Percentiles rank a stretch among this genome's conserved stretches.
phyloP scores from a whole-genome alignment of 179 eudicot genomes.

The Spinacia oleracea region DNA sequence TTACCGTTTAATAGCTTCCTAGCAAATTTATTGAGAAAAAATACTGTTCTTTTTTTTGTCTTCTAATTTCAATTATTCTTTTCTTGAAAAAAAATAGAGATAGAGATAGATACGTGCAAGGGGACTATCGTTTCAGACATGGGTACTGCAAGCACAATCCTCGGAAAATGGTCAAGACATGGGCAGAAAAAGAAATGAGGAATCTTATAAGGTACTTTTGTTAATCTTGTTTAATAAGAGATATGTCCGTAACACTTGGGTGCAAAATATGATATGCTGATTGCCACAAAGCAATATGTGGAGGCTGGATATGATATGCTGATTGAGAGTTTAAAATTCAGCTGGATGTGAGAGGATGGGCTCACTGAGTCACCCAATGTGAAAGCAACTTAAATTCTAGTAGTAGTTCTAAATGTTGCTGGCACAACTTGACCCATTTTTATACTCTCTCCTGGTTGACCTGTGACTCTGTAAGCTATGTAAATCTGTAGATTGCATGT shows the following conservation, averaged over 20 bases:
- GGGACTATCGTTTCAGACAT: slow-evolving; percentile 90
- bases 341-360: not conserved
- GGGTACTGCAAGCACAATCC: slow-evolving; percentile 98
- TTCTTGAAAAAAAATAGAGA: slow-evolving; percentile 53
- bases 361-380: not conserved
- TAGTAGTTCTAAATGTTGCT: not conserved
- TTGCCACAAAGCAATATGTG: not conserved
- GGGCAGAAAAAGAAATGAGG: slow-evolving; percentile 99
- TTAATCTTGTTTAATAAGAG: not conserved
- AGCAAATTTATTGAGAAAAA: not conserved
- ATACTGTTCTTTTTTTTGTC: not conserved
- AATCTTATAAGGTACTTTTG: slow-evolving; percentile 77
- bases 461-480: not conserved
- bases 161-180: slow-evolving; percentile 94
- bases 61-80: not conserved
- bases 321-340: not conserved
- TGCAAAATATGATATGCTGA: not conserved
- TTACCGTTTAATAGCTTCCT: too few species aligned
- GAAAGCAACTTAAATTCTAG: not conserved
- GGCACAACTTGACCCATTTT: not conserved
- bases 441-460: not conserved
- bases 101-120: slow-evolving; percentile 91
- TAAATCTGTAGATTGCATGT: not conserved
- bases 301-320: not conserved
- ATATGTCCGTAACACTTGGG: not conserved